phyloP scores from a whole-genome alignment of 345 rosid genomes.

The Populus ilicifolia region DNA sequence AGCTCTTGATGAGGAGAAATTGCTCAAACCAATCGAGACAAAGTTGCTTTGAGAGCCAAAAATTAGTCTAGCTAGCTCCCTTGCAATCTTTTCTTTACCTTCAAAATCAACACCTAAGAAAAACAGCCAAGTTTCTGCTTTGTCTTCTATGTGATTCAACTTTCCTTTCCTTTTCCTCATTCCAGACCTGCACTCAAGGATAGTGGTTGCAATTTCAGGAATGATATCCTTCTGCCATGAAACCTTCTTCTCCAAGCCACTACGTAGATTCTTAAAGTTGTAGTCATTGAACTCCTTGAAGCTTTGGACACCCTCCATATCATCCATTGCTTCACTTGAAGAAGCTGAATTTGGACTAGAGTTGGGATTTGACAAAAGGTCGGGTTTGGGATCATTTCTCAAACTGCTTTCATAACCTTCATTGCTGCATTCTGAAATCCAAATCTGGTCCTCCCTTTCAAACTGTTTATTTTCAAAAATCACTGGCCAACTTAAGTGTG shows the following conservation, averaged over 20 bases:
- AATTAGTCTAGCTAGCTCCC: conserved; percentile 64
- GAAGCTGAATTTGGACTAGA: conserved; percentile 78
- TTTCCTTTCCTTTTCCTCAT: conserved; percentile 38
- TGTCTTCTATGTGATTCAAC: conserved; percentile 24
- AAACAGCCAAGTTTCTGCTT: conserved; percentile 78
- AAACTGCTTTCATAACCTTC: conserved; percentile 29
- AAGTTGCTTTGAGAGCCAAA: conserved; percentile 54
- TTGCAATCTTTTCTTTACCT: conserved; percentile 66
- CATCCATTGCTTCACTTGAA: conserved; percentile 60
- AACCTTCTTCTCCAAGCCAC: conserved; percentile 61
- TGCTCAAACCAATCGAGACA: conserved; percentile 36
- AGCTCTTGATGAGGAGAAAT: conserved; percentile 26
- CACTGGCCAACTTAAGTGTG: conserved; percentile 43
- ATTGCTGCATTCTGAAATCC: conserved; percentile 32
- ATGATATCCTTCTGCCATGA: conserved; percentile 65
- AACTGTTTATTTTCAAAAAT: conserved; percentile 31
- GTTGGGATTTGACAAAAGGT: conserved; percentile 60
- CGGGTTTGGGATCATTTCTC: conserved; percentile 33
- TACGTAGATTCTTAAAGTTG: conserved; percentile 49
- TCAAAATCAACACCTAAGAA: conserved; percentile 65
- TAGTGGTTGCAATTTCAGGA: conserved; percentile 48
- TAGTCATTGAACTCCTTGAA: conserved; percentile 45
- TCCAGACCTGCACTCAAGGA: conserved; percentile 75
- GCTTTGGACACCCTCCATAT: conserved; percentile 28
- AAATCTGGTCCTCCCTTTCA: conserved; percentile 40